These are phyloP conservation scores for Debaryomyces coudertii DNA, from an alignment of 1,139 yeast genomes.

Conservation along the genomic window DNA sequence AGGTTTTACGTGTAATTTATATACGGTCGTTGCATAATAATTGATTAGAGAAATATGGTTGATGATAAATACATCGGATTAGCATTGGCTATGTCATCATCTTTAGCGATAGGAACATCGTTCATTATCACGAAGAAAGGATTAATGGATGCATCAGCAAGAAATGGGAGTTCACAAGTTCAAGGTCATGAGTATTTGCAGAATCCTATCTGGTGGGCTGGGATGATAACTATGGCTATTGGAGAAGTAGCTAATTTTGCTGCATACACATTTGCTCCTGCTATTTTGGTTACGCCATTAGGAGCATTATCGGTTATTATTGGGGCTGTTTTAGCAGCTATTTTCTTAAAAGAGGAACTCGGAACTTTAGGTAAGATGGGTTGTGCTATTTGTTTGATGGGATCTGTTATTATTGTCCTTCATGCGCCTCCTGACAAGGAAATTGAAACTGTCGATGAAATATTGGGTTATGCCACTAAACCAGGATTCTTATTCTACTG, in stretches of 20 bases:
- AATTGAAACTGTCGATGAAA: constrained; percentile 85
- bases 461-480: constrained; percentile 73
- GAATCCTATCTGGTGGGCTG: constrained; percentile 96
- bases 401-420: constrained; percentile 84
- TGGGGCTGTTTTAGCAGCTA: constrained; percentile 87
- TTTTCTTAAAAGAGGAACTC: constrained; percentile 81
- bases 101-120: constrained; percentile 88
- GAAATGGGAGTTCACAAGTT: constrained; percentile 62
- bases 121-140: constrained; percentile 91
- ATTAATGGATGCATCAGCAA: constrained; percentile 67
- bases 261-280: constrained; percentile 95
- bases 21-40: constrained; percentile 1
- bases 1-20: neutral
- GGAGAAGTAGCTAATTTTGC: constrained; percentile 95
- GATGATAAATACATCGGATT: constrained; percentile 90
- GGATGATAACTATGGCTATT: constrained; percentile 86
- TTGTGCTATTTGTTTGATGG: constrained; percentile 87
- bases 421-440: constrained; percentile 96
- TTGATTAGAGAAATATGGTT: constrained; percentile 28
- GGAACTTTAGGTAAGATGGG: constrained; percentile 94
- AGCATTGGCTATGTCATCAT: constrained; percentile 84
- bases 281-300: constrained; percentile 86
- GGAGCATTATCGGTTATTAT: constrained; percentile 91
- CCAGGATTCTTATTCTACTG: constrained; percentile 81
- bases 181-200: constrained; percentile 75